These are phyloP conservation scores for Salvia miltiorrhiza DNA, from an alignment of 257 asterid genomes.

Conservation along the genomic window DNA sequence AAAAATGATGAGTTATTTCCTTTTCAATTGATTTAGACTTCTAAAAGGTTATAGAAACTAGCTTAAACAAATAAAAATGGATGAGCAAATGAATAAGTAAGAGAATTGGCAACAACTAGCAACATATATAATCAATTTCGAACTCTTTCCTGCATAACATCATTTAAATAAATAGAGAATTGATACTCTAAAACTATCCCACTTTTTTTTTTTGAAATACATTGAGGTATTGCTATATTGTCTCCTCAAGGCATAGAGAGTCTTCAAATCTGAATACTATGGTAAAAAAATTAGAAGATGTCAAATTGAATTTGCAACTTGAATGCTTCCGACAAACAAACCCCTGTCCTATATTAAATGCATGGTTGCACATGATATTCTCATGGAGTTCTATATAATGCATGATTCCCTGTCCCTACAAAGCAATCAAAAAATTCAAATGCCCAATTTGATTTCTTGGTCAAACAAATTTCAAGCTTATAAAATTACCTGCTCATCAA, in stretches of 20 bases:
- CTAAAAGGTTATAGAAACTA: not conserved
- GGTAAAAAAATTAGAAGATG: not conserved
- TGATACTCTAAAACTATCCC: conserved; percentile 11
- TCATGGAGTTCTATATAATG: not conserved
- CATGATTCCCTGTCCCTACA: conserved; percentile 10
- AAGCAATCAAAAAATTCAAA: conserved; percentile 17
- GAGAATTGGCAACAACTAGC: conserved; percentile 8
- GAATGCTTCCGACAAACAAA: not conserved
- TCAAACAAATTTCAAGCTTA: conserved; percentile 17
- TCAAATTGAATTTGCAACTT: not conserved
- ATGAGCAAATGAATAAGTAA: conserved; percentile 1
- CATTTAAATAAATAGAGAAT: not conserved
- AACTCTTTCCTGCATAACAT: not conserved
- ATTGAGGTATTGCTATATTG: not conserved
- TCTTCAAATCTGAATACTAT: not conserved
- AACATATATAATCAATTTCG: not conserved
- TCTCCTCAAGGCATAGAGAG: conserved; percentile 18
- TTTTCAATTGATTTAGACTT: too few relatives aligned
- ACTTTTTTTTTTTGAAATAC: conserved; percentile 1
- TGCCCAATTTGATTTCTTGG: conserved; percentile 2
- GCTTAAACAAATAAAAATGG: conserved; percentile 9
- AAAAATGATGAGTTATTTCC: too few relatives aligned
- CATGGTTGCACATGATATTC: not conserved
- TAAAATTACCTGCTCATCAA: conserved; percentile 85
- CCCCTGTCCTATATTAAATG: not conserved